Evolutionary conservation across 1,284 basidiomycete genomes (phyloP).

Genomic region (Pterulicium gracile): DNA sequence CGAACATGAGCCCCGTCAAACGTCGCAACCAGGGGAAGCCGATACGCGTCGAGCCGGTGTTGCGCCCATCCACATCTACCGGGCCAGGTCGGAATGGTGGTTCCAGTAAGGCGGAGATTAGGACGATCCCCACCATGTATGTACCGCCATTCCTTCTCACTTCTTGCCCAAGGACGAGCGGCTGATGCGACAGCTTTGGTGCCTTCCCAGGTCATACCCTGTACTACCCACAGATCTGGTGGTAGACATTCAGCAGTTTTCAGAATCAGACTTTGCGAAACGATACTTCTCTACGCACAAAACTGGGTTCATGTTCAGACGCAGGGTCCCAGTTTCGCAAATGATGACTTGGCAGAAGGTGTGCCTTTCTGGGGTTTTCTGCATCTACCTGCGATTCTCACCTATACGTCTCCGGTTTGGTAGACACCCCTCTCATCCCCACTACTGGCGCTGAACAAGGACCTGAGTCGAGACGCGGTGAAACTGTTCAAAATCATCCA

Average conservation of each 20-base stretch:
- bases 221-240: constrained; percentile 69
- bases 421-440: constrained; percentile 62
- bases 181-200: no score
- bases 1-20: constrained; percentile 64
- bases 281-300: constrained; percentile 85
- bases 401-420: constrained; percentile 23
- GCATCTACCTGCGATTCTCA: constrained; percentile 1
- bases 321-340: constrained; percentile 69
- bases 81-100: constrained; percentile 28
- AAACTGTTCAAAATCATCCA: constrained; percentile 84
- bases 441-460: constrained; percentile 58
- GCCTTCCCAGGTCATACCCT: constrained; percentile 42
- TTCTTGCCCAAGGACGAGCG: no score
- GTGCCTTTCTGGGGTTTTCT: constrained; percentile 9
- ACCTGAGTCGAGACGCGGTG: constrained; percentile 65
- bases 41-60: constrained; percentile 44
- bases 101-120: constrained; percentile 39
- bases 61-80: constrained; percentile 17
- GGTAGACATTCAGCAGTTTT: constrained; percentile 76
- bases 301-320: constrained; percentile 73
- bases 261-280: constrained; percentile 71
- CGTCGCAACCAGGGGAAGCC: constrained; percentile 51
- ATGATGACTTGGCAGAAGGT: constrained; percentile 90
- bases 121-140: neutral
- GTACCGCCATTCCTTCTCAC: neutral